Base-by-base conservation (phyloP, 2,329 filamentous ascomycete species). In the Trichoderma pleuroti region DNA sequence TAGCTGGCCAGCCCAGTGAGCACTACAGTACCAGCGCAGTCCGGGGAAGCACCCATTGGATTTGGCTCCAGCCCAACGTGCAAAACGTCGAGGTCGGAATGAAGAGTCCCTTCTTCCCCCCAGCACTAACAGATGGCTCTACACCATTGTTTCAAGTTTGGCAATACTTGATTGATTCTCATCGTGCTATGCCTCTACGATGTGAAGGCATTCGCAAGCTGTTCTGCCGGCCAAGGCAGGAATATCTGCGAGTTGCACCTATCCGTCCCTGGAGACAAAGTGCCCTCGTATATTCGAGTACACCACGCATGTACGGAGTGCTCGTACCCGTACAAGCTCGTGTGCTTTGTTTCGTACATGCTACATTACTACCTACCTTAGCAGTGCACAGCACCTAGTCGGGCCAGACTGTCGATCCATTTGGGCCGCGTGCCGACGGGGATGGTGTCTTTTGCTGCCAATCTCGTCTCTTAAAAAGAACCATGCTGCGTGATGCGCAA, bases 351-450 rank as follows among this genome's bases (percentile, higher is more conserved):
- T 30, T 16, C 28, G 28, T 42, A 39, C 59, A 70, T 14, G 57
- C 46, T 61, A 61, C 28, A 59, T 18, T n/a, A n/a, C n/a, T n/a
- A n/a, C n/a, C n/a, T n/a, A n/a, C n/a, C n/a, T n/a, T n/a, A n/a
- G n/a, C n/a, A n/a, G n/a, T n/a, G 7, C 4, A 57, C 42, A 49
- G n/a, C n/a, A 24, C 21, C 46, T 52, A 24, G 56, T 30, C 56
- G 10, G 56, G 30, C 32, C 64, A 65, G 69, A 46, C 66, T 64
- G 70, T 64, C 70, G 70, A 71, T 71, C 70, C 49, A 52, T 69
- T 60, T 42, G 34, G 21, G 68, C 61, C 39, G 56, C 62, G 56
- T 67, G 69, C 36, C 39, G 57, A 39, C 69, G 21, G 52, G 39
- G 61, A 52, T 66, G 62, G 36, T 60, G 36, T 39, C 52, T 49